Base-by-base conservation (phyloP, 1,284 basidiomycete genomes). In the Porogramme epimiltina region DNA sequence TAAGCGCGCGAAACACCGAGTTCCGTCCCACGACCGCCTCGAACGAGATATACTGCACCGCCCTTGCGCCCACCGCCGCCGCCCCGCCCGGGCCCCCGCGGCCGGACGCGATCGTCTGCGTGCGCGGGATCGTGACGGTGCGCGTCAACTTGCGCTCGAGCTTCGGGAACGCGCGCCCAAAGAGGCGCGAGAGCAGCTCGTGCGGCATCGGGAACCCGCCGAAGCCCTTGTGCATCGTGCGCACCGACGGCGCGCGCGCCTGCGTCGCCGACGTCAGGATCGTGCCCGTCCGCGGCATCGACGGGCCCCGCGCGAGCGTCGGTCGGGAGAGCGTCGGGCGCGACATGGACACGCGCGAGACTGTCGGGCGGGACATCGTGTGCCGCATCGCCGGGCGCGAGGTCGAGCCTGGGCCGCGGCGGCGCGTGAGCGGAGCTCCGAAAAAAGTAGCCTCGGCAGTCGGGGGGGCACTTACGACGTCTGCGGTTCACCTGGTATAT, bases 191-290 rank as follows among this genome's bases (percentile, higher is more conserved):
- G 28, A 63, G 42, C 23, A 95, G 70, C 56, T 82, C 75, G 61
- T 87, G 74, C 0, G 95, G 94, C 69, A 90, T 93, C 0, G 95
- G 94, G 69, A 97, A 98, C 0, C 94, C 95, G 40, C 95, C 95
- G 61, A 92, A 93, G 3, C 70, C 81, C 41, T 71, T 70, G 55
- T 78, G 69, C 57, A 75, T 77, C 42, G 70, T 63, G 23, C 68
- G 66, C 42, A 54, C 62, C 19, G 56, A 50, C 23, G 59, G 62
- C 22, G 53, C 49, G 10, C 53, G 40, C 36, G 54, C 48, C 38
- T 58, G 47, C 19, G 47, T 26, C 18, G 50, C 41, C 2, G 51
- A 51, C n/a, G 43, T 47, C 9, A 10, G 34, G 47, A 54, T 49
- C 4, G 57, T 59, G 20, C 57, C 57, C 8, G 57, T 52, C 11